Base-by-base conservation (phyloP, 1,139 yeast species). In the Zhuliangozyma blackwelliae region DNA sequence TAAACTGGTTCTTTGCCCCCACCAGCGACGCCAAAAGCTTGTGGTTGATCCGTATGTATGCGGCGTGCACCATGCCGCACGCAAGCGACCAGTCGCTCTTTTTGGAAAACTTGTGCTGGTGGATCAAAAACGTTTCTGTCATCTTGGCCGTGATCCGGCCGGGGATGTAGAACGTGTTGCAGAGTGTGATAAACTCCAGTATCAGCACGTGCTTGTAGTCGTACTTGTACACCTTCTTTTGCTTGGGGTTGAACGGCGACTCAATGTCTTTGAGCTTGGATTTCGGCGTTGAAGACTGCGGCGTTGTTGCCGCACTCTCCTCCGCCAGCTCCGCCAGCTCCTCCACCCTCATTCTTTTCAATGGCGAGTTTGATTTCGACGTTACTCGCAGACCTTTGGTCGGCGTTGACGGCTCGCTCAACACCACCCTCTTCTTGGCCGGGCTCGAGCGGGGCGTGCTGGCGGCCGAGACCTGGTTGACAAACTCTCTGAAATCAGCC, bases 41-140 rank as follows among this genome's bases (percentile, higher is more conserved):
- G 41, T 74, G 71, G 51, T 79, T 79, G 27, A 82, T 67, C 10
- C 81, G 62, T 10, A 68, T 61, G 36, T 77, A 79, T 10, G 82
- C 79, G 6, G 82, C 73, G 30, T 81, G 67, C 1, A 82, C 66
- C 44, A 82, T 54, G 0, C 89, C 90, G 53, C 86, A 79, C 1
- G 82, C 76, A 23, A 82, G 55, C 11, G 79, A 76, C 87, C 89
- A 82, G 31, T 81, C 82, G 39, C 74, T 77, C 34, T 74, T 73
- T 44, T 66, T 69, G 12, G 52, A 48, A 36, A 81, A 72, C 46
- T 77, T 75, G 34, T 72, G 69, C 30, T 72, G 67, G 45, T 77
- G 77, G 2, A 64, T 57, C 28, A 68, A 59, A 45, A 73, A 82
- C 0, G 80, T 72, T 28, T 68, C 70, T 10, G 81, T 46, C 41